These are phyloP conservation scores for Umbelopsis isabellina DNA, from an alignment of 192 early-diverging fungal genomes.

Conservation along the genomic window DNA sequence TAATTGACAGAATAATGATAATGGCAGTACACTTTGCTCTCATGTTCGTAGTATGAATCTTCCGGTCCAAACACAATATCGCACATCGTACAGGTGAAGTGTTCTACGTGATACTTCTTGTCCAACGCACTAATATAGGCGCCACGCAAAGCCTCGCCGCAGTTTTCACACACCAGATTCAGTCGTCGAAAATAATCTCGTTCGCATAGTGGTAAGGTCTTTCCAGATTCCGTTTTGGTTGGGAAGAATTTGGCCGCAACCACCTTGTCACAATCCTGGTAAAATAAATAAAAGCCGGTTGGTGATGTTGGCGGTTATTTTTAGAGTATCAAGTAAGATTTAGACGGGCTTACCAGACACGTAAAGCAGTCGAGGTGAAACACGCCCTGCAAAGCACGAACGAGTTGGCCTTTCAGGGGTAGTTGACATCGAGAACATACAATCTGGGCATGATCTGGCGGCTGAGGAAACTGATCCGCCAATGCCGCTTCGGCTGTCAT, in stretches of 20 bases:
- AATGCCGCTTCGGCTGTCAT: constrained; percentile 23
- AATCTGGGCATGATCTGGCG: constrained; percentile 15
- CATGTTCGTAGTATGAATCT: constrained; percentile 96
- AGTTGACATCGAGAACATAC: constrained; percentile 61
- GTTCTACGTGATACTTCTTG: constrained; percentile 96
- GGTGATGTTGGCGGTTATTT: not conserved
- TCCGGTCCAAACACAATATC: constrained; percentile 91
- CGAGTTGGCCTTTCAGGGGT: constrained; percentile 85
- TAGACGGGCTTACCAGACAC: constrained; percentile 74
- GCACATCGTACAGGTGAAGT: constrained; percentile 96
- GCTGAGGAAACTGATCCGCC: constrained; percentile 23
- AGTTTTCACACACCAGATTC: constrained; percentile 84
- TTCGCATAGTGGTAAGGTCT: constrained; percentile 75
- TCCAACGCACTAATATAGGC: constrained; percentile 92
- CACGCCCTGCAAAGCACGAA: constrained; percentile 79
- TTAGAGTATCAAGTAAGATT: not conserved
- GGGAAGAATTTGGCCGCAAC: constrained; percentile 90
- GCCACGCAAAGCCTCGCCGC: constrained; percentile 85
- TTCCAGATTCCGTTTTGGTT: constrained; percentile 58
- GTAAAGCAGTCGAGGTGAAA: constrained; percentile 96
- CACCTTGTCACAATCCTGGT: constrained; percentile 74
- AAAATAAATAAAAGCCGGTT: constrained; percentile 24
- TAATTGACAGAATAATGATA: constrained; percentile 92
- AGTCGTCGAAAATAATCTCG: constrained; percentile 86
- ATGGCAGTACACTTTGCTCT: constrained; percentile 91